phyloP scores from a whole-genome alignment of 257 asterid genomes.

The Petrea volubilis region DNA sequence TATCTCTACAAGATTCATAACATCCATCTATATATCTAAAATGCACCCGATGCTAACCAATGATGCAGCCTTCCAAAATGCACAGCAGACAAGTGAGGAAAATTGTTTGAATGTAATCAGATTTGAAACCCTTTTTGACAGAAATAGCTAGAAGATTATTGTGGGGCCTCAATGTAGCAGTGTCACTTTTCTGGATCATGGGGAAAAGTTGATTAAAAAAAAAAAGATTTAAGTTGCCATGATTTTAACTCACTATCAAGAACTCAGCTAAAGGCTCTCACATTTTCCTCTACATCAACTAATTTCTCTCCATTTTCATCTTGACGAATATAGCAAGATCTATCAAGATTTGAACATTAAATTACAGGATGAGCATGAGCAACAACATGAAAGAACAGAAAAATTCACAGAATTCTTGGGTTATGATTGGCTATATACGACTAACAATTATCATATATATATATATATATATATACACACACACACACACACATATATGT shows the following conservation, averaged over 20 bases:
- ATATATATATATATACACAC: neutral
- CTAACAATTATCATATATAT: neutral
- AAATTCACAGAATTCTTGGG: neutral
- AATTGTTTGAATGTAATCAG: neutral
- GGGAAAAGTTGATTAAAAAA: neutral
- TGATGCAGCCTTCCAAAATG: neutral
- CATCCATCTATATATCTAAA: neutral
- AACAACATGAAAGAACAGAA: neutral
- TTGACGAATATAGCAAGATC: conserved; percentile 25
- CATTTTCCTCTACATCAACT: neutral
- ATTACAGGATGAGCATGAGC: conserved; percentile 9
- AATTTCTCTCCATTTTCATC: neutral
- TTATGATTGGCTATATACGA: neutral
- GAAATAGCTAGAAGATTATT: neutral
- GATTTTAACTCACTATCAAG: neutral
- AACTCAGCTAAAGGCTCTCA: neutral
- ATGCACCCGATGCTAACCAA: neutral
- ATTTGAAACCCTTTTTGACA: neutral
- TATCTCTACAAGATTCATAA: neutral
- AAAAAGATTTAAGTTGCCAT: neutral
- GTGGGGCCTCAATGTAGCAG: neutral
- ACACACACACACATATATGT: no score
- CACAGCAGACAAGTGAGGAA: conserved; percentile 2
- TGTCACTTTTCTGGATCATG: conserved; percentile 1
- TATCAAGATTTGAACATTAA: conserved; percentile 6